A percentile compares a stretch with the other conserved stretches of the same genome.
phyloP scores from a whole-genome alignment of 2,329 filamentous ascomycete genomes.

The Neurospora sp. region DNA sequence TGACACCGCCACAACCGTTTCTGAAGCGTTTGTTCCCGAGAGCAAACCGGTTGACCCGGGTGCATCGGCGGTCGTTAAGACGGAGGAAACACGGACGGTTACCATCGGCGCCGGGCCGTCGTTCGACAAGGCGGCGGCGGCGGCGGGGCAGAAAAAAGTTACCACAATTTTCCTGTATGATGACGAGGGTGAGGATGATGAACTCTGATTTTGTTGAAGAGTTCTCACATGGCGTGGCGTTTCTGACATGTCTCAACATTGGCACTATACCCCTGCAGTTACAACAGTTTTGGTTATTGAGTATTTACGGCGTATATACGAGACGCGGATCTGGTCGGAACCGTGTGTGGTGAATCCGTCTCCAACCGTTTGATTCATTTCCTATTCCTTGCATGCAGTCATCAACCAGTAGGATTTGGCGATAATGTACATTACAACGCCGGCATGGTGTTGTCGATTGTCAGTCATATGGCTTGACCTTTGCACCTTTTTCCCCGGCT shows the following conservation, averaged over 20 bases:
- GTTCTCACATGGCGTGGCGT: not conserved
- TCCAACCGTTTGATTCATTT: not conserved
- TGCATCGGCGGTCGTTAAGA: not conserved
- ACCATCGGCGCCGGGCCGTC: not conserved
- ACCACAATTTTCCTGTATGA: conserved; percentile 2
- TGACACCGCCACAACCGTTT: not conserved
- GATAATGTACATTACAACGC: not conserved
- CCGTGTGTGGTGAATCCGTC: not conserved
- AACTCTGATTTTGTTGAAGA: conserved; percentile 2
- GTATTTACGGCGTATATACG: not conserved
- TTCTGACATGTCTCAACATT: not conserved
- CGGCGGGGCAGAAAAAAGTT: not conserved
- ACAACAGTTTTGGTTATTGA: not conserved
- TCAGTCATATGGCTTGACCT: not conserved
- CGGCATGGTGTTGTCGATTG: not conserved
- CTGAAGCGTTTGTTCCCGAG: not conserved
- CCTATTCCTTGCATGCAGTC: not conserved
- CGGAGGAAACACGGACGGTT: not conserved
- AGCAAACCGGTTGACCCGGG: not conserved
- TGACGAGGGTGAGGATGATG: conserved; percentile 3
- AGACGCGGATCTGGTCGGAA: not conserved
- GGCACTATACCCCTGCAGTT: not conserved
- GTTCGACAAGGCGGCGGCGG: not conserved
- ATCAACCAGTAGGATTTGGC: not conserved
- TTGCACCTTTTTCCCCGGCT: not conserved